Evolutionary conservation across 73 alveolate genomes (phyloP).

Genomic region (Tetrahymena malaccensis): DNA sequence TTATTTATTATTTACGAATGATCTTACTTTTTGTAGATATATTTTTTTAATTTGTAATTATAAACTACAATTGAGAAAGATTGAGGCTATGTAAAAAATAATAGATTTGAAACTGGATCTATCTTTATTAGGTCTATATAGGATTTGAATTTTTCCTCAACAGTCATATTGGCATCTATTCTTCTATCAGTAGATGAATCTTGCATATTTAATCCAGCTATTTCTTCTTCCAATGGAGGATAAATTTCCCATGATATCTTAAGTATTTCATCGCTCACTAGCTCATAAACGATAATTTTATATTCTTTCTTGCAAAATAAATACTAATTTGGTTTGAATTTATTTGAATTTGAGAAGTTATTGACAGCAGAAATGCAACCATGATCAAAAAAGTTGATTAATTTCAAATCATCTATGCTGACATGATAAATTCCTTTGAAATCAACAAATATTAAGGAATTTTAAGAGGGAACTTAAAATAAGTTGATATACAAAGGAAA

Average conservation of each 20-base stretch:
- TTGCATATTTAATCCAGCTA: background rate
- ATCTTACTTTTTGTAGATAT: background rate
- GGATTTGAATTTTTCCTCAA: background rate
- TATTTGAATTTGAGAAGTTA: background rate
- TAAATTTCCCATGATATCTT: background rate
- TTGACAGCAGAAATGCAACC: background rate
- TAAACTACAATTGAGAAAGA: background rate
- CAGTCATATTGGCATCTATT: background rate
- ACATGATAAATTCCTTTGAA: background rate
- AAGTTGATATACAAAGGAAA: background rate
- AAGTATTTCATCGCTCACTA: background rate
- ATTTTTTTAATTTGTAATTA: background rate
- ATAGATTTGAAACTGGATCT: background rate
- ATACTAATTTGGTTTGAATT: background rate
- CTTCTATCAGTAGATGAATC: background rate
- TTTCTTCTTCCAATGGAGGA: background rate
- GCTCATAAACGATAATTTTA: background rate
- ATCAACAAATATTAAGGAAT: background rate
- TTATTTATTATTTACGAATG: background rate
- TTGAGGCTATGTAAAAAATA: background rate
- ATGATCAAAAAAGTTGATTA: background rate
- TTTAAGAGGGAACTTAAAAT: background rate
- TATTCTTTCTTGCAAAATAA: background rate
- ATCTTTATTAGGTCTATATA: background rate
- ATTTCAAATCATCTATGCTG: background rate